Evolutionary conservation across 2,329 filamentous ascomycete genomes (phyloP), one percentile per base, ranked within the genome.

Genomic region (Apiospora saccharicola): DNA sequence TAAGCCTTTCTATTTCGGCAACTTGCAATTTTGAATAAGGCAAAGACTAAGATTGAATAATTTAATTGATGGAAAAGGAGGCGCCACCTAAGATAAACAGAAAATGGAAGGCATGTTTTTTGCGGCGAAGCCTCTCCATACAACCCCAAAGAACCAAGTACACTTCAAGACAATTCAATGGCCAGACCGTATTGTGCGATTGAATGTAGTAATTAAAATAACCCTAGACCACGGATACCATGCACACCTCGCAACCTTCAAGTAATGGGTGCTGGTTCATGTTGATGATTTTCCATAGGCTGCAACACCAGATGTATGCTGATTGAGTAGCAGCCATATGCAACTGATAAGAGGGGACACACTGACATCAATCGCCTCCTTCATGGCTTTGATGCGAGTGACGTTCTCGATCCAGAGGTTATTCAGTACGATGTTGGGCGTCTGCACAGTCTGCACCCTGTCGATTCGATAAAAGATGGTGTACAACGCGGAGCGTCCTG

Each of bases 401-500:
- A 98, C 90, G 81, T 99, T 99, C 81, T 98, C 96, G 71, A 99
- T 92, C 93, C 95, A 98, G n/a, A 95, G 85, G 70, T 90, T 92
- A 86, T 98, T 98, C 71, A 98, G 88, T 1, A 95, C 87, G 79
- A 97, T 97, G 83, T 99, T 98, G 57, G 96, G 95, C 1, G 97
- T 91, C 83, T 97, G 90, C 1, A 91, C 89, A 70, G 94, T 89
- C 80, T 97, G 95, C 86, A 94, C 91, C 78, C 91, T 94, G 77
- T 92, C 90, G 75, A 97, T 92, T 67, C 93, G 92, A 76, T 93
- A 93, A 84, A 99, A 98, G 71, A 98, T 91, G 0, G 94, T 97
- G 85, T 95, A 98, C 26, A 30, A 30, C 49, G 24, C 12, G 10
- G 30, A 16, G 37, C n/a, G n/a, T 44, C n/a, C 6, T 44, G 67